A percentile compares a stretch with the other conserved stretches of the same genome.
Conservation (phyloP, 352 stramenopile genomes). For the Saprolegnia parasitica region DNA sequence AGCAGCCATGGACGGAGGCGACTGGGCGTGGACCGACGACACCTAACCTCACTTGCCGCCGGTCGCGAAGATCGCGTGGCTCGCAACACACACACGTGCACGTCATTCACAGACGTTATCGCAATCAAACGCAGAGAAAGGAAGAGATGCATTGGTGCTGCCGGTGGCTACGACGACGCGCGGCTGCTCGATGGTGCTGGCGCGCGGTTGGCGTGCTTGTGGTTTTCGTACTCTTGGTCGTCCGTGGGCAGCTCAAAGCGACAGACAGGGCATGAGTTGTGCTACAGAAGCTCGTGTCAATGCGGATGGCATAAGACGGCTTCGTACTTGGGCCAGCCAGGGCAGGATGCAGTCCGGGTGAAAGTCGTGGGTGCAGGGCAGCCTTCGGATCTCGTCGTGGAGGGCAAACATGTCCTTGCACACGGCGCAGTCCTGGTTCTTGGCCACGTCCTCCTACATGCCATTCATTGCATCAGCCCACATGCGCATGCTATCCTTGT, state of each 20-base stretch:
- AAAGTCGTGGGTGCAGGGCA: constrained; percentile 75
- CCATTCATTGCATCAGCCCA: no score
- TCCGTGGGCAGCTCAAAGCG: constrained; percentile 81
- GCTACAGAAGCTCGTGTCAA: no score
- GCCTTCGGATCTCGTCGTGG: constrained; percentile 61
- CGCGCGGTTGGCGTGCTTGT: neutral
- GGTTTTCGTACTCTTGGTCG: constrained; percentile 67
- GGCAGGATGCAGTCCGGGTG: constrained; percentile 83
- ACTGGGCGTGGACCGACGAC: no score
- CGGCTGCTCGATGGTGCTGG: neutral
- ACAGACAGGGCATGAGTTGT: constrained; percentile 85
- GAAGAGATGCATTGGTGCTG: no score
- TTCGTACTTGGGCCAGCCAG: constrained; percentile 62
- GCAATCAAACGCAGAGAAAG: no score
- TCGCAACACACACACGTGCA: no score
- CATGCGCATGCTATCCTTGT: neutral
- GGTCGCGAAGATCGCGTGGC: no score
- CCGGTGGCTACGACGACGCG: no score
- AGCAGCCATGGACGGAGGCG: no score
- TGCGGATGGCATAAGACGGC: neutral
- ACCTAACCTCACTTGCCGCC: no score
- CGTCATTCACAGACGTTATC: no score
- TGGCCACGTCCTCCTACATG: constrained; percentile 56
- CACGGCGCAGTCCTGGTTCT: constrained; percentile 72
- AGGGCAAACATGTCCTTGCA: constrained; percentile 85